Evolutionary conservation across 148 eudicot genomes (phyloP).

Genomic region (Arbutus unedo): DNA sequence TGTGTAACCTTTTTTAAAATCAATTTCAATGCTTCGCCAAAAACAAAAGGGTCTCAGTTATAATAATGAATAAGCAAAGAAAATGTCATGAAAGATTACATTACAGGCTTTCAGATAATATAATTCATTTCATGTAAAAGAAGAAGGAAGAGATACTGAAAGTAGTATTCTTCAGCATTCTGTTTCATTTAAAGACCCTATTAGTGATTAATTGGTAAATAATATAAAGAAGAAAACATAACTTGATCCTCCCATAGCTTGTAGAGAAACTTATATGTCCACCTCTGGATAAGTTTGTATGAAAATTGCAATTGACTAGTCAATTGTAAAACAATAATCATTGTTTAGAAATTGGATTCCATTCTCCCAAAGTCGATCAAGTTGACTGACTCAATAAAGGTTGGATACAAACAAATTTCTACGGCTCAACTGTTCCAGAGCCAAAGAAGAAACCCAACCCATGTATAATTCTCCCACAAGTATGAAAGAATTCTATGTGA

Average conservation of each 20-base stretch:
- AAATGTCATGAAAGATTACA: neutral
- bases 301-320: neutral
- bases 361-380: neutral
- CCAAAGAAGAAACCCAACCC: neutral
- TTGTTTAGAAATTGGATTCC: neutral
- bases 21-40: neutral
- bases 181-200: neutral
- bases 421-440: neutral
- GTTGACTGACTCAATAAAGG: neutral
- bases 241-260: neutral
- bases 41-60: neutral
- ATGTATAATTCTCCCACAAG: neutral
- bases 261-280: neutral
- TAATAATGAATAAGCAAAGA: neutral
- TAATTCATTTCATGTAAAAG: neutral
- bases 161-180: neutral
- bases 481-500: neutral
- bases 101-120: neutral
- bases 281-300: neutral
- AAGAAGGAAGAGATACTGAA: neutral
- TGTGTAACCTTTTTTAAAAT: neutral
- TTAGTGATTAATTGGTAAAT: neutral
- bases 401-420: neutral
- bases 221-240: neutral
- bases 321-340: neutral